These are phyloP conservation scores for Pulveroboletus frians DNA, from an alignment of 768 basidiomycete genomes.

Conservation along the genomic window DNA sequence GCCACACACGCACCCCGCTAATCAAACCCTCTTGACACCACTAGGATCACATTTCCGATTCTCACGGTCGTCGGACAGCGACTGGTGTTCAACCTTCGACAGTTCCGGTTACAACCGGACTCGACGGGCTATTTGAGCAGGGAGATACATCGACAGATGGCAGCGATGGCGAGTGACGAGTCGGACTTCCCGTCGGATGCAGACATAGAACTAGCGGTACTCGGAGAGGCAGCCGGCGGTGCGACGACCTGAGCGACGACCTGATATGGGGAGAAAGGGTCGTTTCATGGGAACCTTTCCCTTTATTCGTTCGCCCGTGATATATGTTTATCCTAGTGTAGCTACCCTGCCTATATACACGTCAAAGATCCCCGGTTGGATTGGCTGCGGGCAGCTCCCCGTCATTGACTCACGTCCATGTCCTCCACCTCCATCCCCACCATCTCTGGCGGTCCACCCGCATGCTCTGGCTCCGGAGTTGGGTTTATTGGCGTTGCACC, in stretches of 20 bases:
- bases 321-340: neutral
- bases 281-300: no score
- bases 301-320: no score
- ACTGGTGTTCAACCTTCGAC: conserved; percentile 19
- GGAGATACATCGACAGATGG: conserved; percentile 11
- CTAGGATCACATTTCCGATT: conserved; percentile 9
- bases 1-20: no score
- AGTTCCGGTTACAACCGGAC: conserved; percentile 2
- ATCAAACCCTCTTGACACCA: no score
- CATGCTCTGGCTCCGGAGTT: neutral
- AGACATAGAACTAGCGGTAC: neutral
- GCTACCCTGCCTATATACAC: conserved; percentile 1
- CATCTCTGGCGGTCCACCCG: neutral
- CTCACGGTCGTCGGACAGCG: conserved; percentile 19
- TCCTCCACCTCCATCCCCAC: neutral
- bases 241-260: no score
- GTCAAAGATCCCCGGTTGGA: conserved; percentile 7
- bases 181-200: neutral
- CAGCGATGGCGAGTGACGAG: neutral
- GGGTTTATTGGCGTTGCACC: neutral
- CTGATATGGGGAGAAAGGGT: no score
- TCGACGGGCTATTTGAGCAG: conserved; percentile 12
- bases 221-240: no score
- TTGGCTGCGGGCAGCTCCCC: neutral
- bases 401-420: neutral